Evolutionary conservation across 192 early-diverging fungal genomes (phyloP).

Genomic region (Coemansia erecta): DNA sequence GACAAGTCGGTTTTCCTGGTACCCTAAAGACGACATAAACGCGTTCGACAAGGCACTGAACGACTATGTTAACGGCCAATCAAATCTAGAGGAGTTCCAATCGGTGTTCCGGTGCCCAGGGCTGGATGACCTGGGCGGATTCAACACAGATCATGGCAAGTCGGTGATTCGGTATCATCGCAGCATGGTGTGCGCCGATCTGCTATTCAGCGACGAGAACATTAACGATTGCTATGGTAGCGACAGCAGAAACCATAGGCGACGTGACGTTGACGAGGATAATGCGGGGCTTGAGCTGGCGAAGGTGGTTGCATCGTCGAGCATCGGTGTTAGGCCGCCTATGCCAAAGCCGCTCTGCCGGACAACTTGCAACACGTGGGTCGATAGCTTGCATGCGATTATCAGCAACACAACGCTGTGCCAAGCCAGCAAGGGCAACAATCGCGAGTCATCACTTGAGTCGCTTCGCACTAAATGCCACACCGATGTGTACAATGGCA

Average conservation of each 20-base stretch:
- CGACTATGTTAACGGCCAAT: constrained; percentile 46
- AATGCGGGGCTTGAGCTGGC: constrained; percentile 27
- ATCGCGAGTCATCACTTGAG: constrained; percentile 35
- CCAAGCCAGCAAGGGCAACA: constrained; percentile 37
- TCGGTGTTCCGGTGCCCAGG: constrained; percentile 48
- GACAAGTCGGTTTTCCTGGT: constrained; percentile 47
- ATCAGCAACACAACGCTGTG: constrained; percentile 42
- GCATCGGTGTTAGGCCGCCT: constrained; percentile 12
- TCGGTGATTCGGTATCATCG: constrained; percentile 47
- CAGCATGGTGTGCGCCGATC: constrained; percentile 49
- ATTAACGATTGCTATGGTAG: constrained; percentile 40
- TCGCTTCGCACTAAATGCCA: constrained; percentile 46
- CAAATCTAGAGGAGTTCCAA: constrained; percentile 50
- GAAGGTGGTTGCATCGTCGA: constrained; percentile 30
- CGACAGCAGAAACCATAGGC: constrained; percentile 5
- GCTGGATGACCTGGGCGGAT: constrained; percentile 47
- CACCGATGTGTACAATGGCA: constrained; percentile 23
- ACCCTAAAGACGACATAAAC: constrained; percentile 37
- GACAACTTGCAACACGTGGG: constrained; percentile 43
- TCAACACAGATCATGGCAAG: constrained; percentile 40
- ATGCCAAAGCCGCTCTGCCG: constrained; percentile 38
- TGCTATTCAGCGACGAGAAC: constrained; percentile 45
- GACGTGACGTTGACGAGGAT: constrained; percentile 10
- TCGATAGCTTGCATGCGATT: constrained; percentile 41
- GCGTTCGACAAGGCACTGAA: constrained; percentile 49